Percentiles rank a stretch among this genome's conserved stretches.
These are phyloP conservation scores for Tolypocladium pustulatum DNA, from an alignment of 2,329 filamentous ascomycete genomes.

Conservation along the genomic window DNA sequence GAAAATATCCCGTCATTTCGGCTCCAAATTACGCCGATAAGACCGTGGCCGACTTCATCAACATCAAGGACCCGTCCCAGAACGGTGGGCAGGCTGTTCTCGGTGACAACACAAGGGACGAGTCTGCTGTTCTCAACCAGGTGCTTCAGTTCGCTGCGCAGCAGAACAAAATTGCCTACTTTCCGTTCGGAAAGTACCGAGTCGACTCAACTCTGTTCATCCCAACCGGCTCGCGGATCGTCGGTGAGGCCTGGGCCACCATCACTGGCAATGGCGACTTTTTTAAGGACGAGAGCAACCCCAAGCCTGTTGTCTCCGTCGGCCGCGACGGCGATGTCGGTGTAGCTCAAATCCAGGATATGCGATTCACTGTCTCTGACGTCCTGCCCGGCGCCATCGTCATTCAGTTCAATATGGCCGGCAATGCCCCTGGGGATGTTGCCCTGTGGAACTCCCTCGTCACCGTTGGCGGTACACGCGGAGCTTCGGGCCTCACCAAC, in stretches of 20 bases:
- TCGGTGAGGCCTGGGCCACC: conserved; percentile 44
- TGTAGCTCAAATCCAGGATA: conserved; percentile 38
- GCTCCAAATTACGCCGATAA: conserved; percentile 28
- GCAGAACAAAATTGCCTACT: conserved; percentile 16
- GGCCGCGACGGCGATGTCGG: conserved; percentile 39
- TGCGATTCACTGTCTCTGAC: conserved; percentile 39
- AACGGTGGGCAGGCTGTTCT: conserved; percentile 18
- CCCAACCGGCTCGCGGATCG: conserved; percentile 32
- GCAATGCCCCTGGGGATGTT: conserved; percentile 33
- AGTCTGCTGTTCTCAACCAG: conserved; percentile 24
- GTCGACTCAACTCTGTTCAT: conserved; percentile 16
- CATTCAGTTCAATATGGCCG: conserved; percentile 40
- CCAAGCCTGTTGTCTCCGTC: conserved; percentile 38
- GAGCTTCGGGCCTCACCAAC: conserved; percentile 24
- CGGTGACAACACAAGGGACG: conserved; percentile 28
- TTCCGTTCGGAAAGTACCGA: conserved; percentile 17
- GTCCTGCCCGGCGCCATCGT: conserved; percentile 28
- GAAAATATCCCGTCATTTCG: conserved; percentile 22
- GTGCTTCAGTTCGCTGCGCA: conserved; percentile 25
- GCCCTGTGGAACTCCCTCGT: conserved; percentile 37
- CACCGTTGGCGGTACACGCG: conserved; percentile 32
- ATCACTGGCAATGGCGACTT: conserved; percentile 34
- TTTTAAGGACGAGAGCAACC: conserved; percentile 33
- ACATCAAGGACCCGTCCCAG: conserved; percentile 26
- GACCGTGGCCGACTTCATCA: conserved; percentile 16